Percentiles rank a stretch among this genome's conserved stretches.
phyloP scores from a whole-genome alignment of 306 rosid genomes.

The Medicago truncatula region MtrunA17r5.0-ANR NC_053049.1:46767001-46767500 shows the following conservation, averaged over 20 bases:
- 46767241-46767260: conserved; percentile 16
- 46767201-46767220: conserved; percentile 19
- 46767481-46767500: background rate
- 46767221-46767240: background rate
- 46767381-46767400: background rate
- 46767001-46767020: conserved; percentile 80
- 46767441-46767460: conserved; percentile 13
- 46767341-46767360: conserved; percentile 29
- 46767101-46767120: conserved; percentile 36
- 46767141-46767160: background rate
- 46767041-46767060: conserved; percentile 95
- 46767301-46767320: conserved; percentile 12
- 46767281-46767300: background rate
- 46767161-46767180: conserved; percentile 16
- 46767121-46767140: conserved; percentile 24
- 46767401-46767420: background rate
- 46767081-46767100: conserved; percentile 48
- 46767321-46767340: conserved; percentile 22
- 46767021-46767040: conserved; percentile 98
- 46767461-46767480: background rate
- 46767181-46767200: conserved; percentile 21
- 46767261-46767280: background rate
- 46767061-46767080: conserved; percentile 95
- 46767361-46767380: background rate
- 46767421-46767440: background rate